Conservation (phyloP, 179 eudicot species). For the Corrigiola litoralis region DNA sequence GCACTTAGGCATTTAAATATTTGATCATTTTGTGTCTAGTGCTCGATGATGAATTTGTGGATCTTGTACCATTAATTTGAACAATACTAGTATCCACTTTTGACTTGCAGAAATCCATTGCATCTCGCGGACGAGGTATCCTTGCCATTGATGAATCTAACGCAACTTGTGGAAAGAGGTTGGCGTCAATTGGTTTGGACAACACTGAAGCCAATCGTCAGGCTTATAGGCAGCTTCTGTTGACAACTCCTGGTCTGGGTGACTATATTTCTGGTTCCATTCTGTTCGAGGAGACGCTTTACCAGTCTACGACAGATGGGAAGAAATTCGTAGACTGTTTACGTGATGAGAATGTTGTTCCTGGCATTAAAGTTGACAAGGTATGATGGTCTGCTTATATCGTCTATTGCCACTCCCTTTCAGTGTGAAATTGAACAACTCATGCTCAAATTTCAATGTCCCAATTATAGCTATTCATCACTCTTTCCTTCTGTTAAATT, state of each 20-base stretch:
- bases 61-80: background rate
- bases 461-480: background rate
- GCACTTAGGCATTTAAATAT: no score
- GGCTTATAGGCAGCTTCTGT: conserved; percentile 45
- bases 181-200: conserved; percentile 57
- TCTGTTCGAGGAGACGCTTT: conserved; percentile 55
- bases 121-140: conserved; percentile 66
- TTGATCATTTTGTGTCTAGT: background rate
- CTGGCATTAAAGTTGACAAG: conserved; percentile 67
- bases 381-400: conserved; percentile 21
- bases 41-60: no score
- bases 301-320: conserved; percentile 54
- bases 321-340: conserved; percentile 46
- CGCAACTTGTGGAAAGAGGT: conserved; percentile 61
- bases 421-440: background rate
- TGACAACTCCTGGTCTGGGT: conserved; percentile 52
- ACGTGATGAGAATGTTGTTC: conserved; percentile 45
- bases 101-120: conserved; percentile 40
- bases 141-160: conserved; percentile 60
- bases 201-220: conserved; percentile 61
- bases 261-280: conserved; percentile 58
- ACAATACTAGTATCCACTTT: background rate
- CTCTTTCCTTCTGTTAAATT: background rate
- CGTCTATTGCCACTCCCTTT: background rate
- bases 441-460: background rate